Evolutionary conservation across 2,329 filamentous ascomycete genomes (phyloP), one percentile per base, ranked within the genome.

Genomic region (Aspergillus sp.): DNA sequence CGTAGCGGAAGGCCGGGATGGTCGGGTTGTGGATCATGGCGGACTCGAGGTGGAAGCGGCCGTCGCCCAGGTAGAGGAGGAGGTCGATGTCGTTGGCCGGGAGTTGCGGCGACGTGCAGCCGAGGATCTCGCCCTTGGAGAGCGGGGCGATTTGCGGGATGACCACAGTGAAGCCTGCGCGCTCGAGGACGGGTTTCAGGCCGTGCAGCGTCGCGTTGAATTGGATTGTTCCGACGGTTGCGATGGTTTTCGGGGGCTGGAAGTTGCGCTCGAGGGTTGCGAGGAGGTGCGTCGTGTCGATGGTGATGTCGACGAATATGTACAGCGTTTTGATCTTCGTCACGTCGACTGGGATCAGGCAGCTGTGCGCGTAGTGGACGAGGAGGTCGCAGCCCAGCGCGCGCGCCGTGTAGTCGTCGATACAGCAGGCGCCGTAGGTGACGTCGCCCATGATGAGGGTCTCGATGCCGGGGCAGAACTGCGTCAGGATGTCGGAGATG

Each of bases 401-500:
- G 27, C 89, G 72, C 1, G 91, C 93, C 0, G 91, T 98, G 63
- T 93, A 98, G 63, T 98, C 91, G 57, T 98, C 91, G 49, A 98
- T 95, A 55, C 91, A 98, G 67, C 91, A 98, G 14, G 91, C 91
- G 42, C 91, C 91, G 58, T 98, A 98, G 1, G 91, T 98, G 26
- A 98, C 91, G 57, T 98, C 91, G 40, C 91, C 91, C 91, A 98
- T 98, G 58, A 98, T 98, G 33, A 96, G 70, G 2, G 89, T 96
- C 57, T 93, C 85, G 25, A 82, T 81, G 1, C 83, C 86, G 0
- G 86, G 82, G 53, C 91, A 98, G 66, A 98, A 98, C 54, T 88
- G 82, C 1, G 83, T 85, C 29, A 98, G 69, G 49, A 98, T 96
- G 56, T 98, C 91, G 3, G 91, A 94, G 46, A 98, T 89, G 22